A percentile compares a stretch with the other conserved stretches of the same genome.
Evolutionary conservation across 495 filamentous ascomycete species (phyloP).

Genomic region (Pyronema domesticum): DNA sequence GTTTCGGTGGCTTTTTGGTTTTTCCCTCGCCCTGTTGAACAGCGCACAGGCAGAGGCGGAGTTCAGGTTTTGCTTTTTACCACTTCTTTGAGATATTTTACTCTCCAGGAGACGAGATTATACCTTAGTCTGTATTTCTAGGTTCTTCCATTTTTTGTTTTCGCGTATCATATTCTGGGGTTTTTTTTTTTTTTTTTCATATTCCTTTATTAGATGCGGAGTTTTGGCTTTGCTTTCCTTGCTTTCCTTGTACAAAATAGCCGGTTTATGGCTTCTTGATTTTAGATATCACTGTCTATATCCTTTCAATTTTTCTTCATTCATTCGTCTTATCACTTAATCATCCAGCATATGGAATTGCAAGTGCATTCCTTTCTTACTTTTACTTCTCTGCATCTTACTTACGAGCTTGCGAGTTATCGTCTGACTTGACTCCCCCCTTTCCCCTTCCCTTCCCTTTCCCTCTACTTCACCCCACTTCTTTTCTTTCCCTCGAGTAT

Average conservation of each 20-base stretch:
- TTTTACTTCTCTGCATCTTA: too few species aligned
- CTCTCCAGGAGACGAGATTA: slow-evolving; percentile 5
- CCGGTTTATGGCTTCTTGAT: background rate
- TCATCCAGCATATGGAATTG: background rate
- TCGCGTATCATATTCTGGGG: background rate
- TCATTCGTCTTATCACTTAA: background rate
- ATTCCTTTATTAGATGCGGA: background rate
- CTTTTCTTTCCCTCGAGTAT: too few species aligned
- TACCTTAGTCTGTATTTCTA: slow-evolving; percentile 5
- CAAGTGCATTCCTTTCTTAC: too few species aligned
- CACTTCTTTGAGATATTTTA: background rate
- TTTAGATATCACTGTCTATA: background rate
- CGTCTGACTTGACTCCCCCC: too few species aligned
- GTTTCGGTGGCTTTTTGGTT: slow-evolving; percentile 1
- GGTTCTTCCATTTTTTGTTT: slow-evolving; percentile 5
- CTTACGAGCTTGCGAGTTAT: too few species aligned
- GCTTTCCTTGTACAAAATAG: background rate
- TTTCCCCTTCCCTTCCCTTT: too few species aligned
- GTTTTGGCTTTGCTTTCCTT: background rate
- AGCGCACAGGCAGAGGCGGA: background rate
- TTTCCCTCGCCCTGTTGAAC: slow-evolving; percentile 1
- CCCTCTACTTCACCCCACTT: too few species aligned
- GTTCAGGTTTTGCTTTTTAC: slow-evolving; percentile 3
- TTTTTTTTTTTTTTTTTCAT: background rate
- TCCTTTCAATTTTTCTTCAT: background rate